These are phyloP conservation scores for Ceratocystis ficicola DNA, from an alignment of 2,329 filamentous ascomycete genomes.

Conservation along the genomic window DNA sequence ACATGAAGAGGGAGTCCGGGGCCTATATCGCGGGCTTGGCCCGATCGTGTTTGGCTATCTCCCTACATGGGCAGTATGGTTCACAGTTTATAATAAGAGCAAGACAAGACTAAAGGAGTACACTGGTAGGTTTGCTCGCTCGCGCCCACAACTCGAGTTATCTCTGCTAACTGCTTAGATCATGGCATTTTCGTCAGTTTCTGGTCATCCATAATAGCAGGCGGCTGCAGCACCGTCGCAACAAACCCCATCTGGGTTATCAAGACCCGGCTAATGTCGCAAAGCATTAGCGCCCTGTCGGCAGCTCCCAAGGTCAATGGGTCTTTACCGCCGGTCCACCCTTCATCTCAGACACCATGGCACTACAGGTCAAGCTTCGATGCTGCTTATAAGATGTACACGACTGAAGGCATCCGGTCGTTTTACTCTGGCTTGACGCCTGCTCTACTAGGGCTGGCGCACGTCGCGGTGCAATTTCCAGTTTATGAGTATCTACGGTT, in stretches of 20 bases:
- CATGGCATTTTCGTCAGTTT: constrained; percentile 52
- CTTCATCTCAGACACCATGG: constrained; percentile 59
- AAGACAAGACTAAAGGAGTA: constrained; percentile 60
- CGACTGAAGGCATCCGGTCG: constrained; percentile 69
- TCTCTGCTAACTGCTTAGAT: constrained; percentile 19
- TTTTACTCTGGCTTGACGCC: constrained; percentile 95
- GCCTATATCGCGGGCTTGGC: constrained; percentile 84
- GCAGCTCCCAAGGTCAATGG: constrained; percentile 30
- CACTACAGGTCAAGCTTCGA: constrained; percentile 84
- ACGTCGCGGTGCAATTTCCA: constrained; percentile 95
- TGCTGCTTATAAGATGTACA: constrained; percentile 92
- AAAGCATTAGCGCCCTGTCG: constrained; percentile 42
- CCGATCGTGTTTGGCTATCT: constrained; percentile 93
- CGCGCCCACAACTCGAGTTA: neutral
- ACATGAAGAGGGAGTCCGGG: constrained; percentile 73
- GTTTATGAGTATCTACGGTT: constrained; percentile 90
- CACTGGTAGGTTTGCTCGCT: constrained; percentile 40
- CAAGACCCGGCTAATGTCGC: constrained; percentile 96
- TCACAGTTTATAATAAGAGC: constrained; percentile 87
- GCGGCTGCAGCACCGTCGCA: constrained; percentile 80
- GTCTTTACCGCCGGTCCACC: constrained; percentile 39
- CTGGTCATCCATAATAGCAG: constrained; percentile 81
- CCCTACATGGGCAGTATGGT: constrained; percentile 96
- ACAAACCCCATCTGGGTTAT: constrained; percentile 99
- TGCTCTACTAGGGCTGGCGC: constrained; percentile 78